Base-by-base conservation (phyloP, 768 basidiomycete genomes). In the Lepiota venenata region DNA sequence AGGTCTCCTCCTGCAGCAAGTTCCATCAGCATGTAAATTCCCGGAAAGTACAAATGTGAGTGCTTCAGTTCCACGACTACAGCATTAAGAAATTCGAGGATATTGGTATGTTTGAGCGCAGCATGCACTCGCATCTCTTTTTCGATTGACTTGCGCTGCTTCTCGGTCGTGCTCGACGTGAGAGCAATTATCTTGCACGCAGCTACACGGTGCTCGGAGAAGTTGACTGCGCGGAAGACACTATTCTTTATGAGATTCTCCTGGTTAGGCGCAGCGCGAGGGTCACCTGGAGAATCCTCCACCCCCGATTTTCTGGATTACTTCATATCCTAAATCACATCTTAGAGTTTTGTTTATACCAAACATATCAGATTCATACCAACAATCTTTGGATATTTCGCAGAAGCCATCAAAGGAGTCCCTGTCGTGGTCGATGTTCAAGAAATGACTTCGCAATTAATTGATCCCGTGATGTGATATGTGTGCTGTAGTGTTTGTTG, bases 101-200 rank as follows among this genome's bases (percentile, higher is more conserved):
- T 81, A 58, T 95, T 84, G 1, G 63, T 52, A 58, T 97, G 88
- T 61, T 91, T 90, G 51, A 98, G 72, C 1, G 82, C 82, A 6
- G 84, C 69, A 64, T 98, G 95, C 2, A 98, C 84, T 27, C 88
- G 82, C 74, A 97, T 94, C 67, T 99, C 97, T 64, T 94, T 96
- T 52, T 97, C 85, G 9, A 95, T 73, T 15, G 78, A 80, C 65
- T 96, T 95, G 50, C 91, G 80, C 11, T 90, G 83, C 47, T 78
- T 78, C 4, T 83, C 78, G 0, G 84, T 82, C 1, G 87, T 87
- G 41, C 82, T 64, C 2, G 78, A 71, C 0, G 82, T 88, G 47
- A 93, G 70, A 14, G 72, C 63, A 56, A 95, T 79, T 27, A 95
- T 71, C 69, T 97, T 98, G 75, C 93, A 95, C 25, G 94, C 94